Percentiles rank a stretch among this genome's conserved stretches.
Conservation (phyloP, 371 early-diverging fungal genomes). For the Entomophthora muscae region DNA sequence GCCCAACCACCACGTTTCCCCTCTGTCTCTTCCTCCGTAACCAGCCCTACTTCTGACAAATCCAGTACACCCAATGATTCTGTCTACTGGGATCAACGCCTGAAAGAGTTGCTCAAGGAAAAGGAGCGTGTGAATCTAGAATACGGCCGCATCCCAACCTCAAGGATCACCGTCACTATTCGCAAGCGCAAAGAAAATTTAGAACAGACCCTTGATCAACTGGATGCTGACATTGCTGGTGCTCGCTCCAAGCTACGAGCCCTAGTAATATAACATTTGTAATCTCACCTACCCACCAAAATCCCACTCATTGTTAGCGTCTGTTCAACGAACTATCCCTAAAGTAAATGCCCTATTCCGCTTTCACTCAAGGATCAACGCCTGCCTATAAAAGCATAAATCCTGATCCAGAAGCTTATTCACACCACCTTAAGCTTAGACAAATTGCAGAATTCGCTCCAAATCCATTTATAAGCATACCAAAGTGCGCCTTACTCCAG, state of each 20-base stretch:
- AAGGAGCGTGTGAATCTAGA: background rate
- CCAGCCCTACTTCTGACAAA: background rate
- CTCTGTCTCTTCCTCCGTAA: too few species aligned
- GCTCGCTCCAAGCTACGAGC: background rate
- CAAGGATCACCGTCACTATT: background rate
- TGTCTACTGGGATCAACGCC: background rate
- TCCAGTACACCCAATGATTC: background rate
- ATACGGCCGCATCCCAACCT: background rate
- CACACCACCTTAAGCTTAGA: too few species aligned
- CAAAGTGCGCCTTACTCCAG: too few species aligned
- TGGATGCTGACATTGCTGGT: slow-evolving; percentile 3
- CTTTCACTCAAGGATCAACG: too few species aligned
- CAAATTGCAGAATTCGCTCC: too few species aligned
- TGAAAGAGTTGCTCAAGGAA: background rate
- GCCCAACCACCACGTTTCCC: too few species aligned
- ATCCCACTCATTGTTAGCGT: too few species aligned
- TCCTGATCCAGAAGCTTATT: too few species aligned
- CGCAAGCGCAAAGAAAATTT: background rate
- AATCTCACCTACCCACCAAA: background rate
- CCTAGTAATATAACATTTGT: background rate
- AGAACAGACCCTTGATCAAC: background rate
- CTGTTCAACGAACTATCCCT: too few species aligned
- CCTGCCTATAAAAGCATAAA: too few species aligned
- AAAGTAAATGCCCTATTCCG: too few species aligned
- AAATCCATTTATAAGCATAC: too few species aligned